A percentile compares a stretch with the other conserved stretches of the same genome.
These are phyloP conservation scores for Cryptococcus jaspeensis DNA, from an alignment of 1,284 basidiomycete genomes.

Conservation along the genomic window DNA sequence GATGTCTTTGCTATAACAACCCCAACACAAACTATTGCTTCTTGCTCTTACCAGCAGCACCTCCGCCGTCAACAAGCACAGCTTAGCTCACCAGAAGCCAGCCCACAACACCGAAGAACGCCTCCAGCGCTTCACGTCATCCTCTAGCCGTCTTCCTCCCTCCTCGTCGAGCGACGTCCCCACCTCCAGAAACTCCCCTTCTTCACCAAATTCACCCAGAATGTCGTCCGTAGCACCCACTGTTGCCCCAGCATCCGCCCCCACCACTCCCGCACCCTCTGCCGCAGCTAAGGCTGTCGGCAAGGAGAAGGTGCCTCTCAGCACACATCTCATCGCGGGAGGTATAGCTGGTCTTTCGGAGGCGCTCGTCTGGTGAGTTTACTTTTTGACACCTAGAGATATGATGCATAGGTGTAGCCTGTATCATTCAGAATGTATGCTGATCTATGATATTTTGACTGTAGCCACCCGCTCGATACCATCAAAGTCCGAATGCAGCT, in stretches of 20 bases:
- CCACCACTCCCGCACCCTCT: background rate
- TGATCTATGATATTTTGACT: background rate
- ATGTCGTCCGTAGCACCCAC: conserved; percentile 23
- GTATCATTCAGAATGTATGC: background rate
- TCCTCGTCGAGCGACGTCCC: background rate
- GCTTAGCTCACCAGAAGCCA: too few relatives aligned
- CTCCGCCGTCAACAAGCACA: too few relatives aligned
- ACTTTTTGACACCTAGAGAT: background rate
- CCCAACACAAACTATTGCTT: too few relatives aligned
- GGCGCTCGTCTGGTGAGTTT: conserved; percentile 62
- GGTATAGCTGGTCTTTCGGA: conserved; percentile 89
- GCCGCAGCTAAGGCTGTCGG: background rate
- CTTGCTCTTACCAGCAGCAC: too few relatives aligned
- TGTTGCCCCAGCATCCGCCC: background rate
- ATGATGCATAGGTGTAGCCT: background rate
- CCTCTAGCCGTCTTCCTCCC: background rate
- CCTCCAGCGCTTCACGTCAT: background rate
- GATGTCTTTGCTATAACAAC: too few relatives aligned
- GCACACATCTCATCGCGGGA: conserved; percentile 87
- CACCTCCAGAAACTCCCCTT: background rate
- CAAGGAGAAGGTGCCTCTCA: conserved; percentile 60
- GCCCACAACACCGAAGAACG: too few relatives aligned
- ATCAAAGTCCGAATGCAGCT: conserved; percentile 99
- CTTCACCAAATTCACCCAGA: background rate
- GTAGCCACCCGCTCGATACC: conserved; percentile 71